Evolutionary conservation across 345 rosid species (phyloP).

Genomic region (Murraya koenigii): DNA sequence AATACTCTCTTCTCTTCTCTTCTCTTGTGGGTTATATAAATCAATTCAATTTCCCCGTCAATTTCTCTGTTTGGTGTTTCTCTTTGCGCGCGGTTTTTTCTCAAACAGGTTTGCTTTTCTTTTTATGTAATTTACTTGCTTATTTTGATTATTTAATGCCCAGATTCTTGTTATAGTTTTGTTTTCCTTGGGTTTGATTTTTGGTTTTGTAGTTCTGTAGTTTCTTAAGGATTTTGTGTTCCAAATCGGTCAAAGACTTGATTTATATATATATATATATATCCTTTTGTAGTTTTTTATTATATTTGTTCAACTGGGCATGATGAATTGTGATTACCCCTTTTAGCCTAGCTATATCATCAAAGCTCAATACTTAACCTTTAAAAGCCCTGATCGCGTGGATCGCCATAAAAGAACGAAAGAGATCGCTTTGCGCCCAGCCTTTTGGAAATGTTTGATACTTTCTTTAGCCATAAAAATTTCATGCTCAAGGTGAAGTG

Average conservation of each 20-base stretch:
- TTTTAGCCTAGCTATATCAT: not conserved
- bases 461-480: not conserved
- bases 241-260: not conserved
- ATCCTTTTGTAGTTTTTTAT: not conserved
- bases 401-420: not conserved
- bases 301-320: not conserved
- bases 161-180: not conserved
- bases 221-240: not conserved
- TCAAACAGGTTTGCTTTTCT: slow-evolving; percentile 2
- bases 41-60: not conserved
- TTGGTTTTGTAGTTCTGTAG: not conserved
- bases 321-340: not conserved
- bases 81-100: not conserved
- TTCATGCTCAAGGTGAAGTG: not conserved
- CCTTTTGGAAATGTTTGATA: not conserved
- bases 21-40: not conserved
- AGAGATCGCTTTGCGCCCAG: not conserved
- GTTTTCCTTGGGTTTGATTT: not conserved
- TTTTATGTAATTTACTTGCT: not conserved
- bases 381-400: not conserved
- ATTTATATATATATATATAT: not conserved
- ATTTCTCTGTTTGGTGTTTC: not conserved
- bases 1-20: not conserved
- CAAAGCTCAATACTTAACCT: not conserved
- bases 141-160: not conserved